A percentile compares a stretch with the other conserved stretches of the same genome.
Conservation (phyloP, 345 rosid genomes). For the Viola odorata region DNA sequence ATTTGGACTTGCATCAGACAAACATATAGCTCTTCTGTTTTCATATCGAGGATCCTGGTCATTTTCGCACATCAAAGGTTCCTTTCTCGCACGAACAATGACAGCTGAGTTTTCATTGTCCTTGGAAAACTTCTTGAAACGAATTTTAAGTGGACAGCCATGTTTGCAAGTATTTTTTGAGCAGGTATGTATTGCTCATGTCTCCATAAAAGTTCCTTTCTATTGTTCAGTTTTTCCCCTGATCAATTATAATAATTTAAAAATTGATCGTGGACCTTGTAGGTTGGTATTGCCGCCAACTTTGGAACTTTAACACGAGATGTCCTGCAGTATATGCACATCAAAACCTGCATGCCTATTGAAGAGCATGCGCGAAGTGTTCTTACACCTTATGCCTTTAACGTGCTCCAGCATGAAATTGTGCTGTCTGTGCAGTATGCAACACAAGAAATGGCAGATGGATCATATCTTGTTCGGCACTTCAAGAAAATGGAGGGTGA, state of each 20-base stretch:
- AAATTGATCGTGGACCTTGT: conserved; percentile 18
- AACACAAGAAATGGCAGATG: conserved; percentile 67
- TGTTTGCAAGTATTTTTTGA: conserved; percentile 71
- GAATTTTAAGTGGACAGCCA: conserved; percentile 48
- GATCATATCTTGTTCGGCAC: conserved; percentile 69
- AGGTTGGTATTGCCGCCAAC: conserved; percentile 58
- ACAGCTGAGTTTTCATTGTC: conserved; percentile 60
- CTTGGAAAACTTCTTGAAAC: conserved; percentile 51
- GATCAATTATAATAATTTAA: conserved; percentile 7
- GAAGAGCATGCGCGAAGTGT: conserved; percentile 77
- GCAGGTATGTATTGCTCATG: conserved; percentile 47
- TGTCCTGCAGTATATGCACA: conserved; percentile 38
- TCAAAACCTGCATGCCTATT: conserved; percentile 72
- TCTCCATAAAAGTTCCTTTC: not conserved
- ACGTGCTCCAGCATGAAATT: conserved; percentile 63
- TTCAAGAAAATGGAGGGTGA: conserved; percentile 83
- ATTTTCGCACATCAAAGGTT: conserved; percentile 49
- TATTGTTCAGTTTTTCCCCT: not conserved
- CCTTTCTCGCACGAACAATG: conserved; percentile 67
- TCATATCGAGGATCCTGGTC: conserved; percentile 68
- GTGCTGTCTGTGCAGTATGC: conserved; percentile 75
- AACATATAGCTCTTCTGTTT: conserved; percentile 66
- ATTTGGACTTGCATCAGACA: conserved; percentile 73
- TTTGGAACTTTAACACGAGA: conserved; percentile 33
- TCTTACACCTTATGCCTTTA: conserved; percentile 79